Percentiles rank a stretch among this genome's conserved stretches.
Evolutionary conservation across 139 green algal genomes (phyloP).

Genomic region (Chlamydomonas sphaeroides): DNA sequence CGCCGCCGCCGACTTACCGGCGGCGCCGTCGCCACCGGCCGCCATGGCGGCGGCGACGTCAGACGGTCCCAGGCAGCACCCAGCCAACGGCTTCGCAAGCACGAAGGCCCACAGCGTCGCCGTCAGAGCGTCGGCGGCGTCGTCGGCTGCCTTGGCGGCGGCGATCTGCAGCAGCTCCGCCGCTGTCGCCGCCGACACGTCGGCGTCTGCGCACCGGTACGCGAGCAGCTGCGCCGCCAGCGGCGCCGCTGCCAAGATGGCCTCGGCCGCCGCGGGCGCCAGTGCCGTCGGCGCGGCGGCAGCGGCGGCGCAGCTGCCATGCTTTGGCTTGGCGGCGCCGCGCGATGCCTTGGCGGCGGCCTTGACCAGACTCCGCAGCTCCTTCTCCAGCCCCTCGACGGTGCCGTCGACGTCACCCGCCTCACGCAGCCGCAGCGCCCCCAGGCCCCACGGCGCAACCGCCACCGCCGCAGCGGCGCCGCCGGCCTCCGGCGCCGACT

Average conservation of each 20-base stretch:
- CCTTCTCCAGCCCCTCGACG: neutral
- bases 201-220: neutral
- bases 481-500: neutral
- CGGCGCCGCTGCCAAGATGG: neutral
- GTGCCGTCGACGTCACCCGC: neutral
- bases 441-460: neutral
- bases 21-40: neutral
- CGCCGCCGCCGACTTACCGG: neutral
- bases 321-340: neutral
- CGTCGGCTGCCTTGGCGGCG: neutral
- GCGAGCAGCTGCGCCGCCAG: neutral
- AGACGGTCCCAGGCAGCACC: neutral
- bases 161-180: neutral
- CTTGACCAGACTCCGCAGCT: neutral
- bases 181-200: neutral
- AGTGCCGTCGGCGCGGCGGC: neutral
- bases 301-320: too few relatives aligned
- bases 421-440: neutral
- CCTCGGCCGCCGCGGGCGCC: neutral
- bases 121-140: neutral
- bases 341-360: neutral
- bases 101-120: constrained; percentile 16
- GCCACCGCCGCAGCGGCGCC: too few relatives aligned
- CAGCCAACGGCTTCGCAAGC: neutral
- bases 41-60: neutral